Evolutionary conservation across 169 alveolate species (phyloP).

Genomic region (Amoebophrya sp.): DNA sequence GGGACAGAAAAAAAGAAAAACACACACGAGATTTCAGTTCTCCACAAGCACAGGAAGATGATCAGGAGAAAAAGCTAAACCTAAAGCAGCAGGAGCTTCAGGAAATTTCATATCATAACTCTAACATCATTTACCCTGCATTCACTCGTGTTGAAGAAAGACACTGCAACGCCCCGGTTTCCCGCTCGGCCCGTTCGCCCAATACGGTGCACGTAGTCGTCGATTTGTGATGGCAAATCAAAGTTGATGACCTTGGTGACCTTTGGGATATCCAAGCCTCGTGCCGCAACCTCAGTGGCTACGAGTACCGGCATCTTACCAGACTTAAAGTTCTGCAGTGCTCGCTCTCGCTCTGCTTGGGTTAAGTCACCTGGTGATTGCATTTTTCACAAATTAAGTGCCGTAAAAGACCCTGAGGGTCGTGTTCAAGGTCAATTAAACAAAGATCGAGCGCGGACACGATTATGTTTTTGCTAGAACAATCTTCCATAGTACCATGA

Average conservation of each 20-base stretch:
- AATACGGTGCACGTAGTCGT: slow-evolving; percentile 86
- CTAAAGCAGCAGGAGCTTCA: too few species aligned
- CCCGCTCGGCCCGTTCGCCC: slow-evolving; percentile 56
- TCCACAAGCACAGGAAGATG: too few species aligned
- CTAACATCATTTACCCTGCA: neutral
- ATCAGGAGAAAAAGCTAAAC: too few species aligned
- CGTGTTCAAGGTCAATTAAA: neutral
- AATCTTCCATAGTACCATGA: neutral
- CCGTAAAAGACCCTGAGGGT: neutral
- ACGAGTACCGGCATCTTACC: slow-evolving; percentile 84
- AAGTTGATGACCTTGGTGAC: slow-evolving; percentile 86
- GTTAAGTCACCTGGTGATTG: slow-evolving; percentile 73
- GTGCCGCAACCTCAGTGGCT: slow-evolving; percentile 97
- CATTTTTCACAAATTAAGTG: neutral
- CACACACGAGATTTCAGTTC: too few species aligned
- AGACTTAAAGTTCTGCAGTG: slow-evolving; percentile 56
- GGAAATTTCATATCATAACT: neutral
- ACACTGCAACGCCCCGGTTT: neutral
- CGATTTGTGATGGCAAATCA: slow-evolving; percentile 87
- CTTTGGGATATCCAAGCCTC: slow-evolving; percentile 94
- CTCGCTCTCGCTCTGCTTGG: slow-evolving; percentile 81
- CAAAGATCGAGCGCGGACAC: too few species aligned
- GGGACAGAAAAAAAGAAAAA: too few species aligned
- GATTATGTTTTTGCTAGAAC: neutral
- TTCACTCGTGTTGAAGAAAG: neutral